Evolutionary conservation across 2,329 filamentous ascomycete genomes (phyloP).

Genomic region (Pseudogymnoascus sp.): DNA sequence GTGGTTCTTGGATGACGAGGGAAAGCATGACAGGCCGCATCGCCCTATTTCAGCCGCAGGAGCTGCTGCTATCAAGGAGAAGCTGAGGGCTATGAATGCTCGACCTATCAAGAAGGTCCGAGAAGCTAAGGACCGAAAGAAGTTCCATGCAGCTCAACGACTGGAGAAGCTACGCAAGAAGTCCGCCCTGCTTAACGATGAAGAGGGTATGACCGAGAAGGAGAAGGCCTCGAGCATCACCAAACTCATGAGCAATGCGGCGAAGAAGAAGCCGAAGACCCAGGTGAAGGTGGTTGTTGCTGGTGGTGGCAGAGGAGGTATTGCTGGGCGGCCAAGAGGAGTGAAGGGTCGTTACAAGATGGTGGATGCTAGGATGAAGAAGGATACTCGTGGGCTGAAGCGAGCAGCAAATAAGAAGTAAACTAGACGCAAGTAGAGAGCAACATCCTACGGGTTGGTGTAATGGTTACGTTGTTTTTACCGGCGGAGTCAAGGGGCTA

Average conservation of each 20-base stretch:
- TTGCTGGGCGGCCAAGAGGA: constrained; percentile 78
- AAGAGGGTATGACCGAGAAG: constrained; percentile 89
- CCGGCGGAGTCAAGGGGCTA: neutral
- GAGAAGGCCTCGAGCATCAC: constrained; percentile 85
- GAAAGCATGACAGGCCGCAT: constrained; percentile 71
- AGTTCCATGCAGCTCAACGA: constrained; percentile 83
- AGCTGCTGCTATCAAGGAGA: constrained; percentile 88
- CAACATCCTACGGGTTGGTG: neutral
- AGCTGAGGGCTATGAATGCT: constrained; percentile 84
- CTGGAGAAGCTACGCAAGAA: constrained; percentile 97
- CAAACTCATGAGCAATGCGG: constrained; percentile 72
- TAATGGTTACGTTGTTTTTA: constrained; percentile 7
- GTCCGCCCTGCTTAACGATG: constrained; percentile 78
- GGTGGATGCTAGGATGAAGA: constrained; percentile 92
- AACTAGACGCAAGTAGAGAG: constrained; percentile 10
- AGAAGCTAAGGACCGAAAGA: constrained; percentile 94
- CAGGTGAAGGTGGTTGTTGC: constrained; percentile 86
- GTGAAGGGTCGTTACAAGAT: constrained; percentile 97
- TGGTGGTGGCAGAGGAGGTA: constrained; percentile 72
- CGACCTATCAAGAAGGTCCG: constrained; percentile 98
- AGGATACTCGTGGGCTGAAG: constrained; percentile 87
- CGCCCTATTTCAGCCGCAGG: constrained; percentile 89
- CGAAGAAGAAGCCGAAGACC: constrained; percentile 77
- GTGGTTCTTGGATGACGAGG: constrained; percentile 96
- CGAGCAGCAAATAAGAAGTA: constrained; percentile 67